A percentile compares a stretch with the other conserved stretches of the same genome.
phyloP scores from a whole-genome alignment of 495 filamentous ascomycete genomes.

The Eremomyces bilateralis region DNA sequence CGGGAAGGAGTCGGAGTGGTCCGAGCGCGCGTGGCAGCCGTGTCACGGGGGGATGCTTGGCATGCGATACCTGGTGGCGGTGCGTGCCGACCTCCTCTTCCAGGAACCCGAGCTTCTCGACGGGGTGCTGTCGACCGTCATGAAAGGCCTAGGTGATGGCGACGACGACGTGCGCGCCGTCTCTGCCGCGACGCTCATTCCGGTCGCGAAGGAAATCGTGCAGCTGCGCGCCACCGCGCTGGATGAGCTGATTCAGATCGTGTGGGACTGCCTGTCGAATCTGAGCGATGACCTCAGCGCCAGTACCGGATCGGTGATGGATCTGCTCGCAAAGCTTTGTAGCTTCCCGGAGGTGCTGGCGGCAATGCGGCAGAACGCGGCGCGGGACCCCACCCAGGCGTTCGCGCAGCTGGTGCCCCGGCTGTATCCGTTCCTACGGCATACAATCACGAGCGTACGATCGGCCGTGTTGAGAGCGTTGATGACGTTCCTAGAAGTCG shows the following conservation, averaged over 20 bases:
- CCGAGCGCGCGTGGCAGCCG: constrained; percentile 68
- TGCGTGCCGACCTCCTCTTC: constrained; percentile 75
- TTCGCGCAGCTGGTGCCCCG: constrained; percentile 83
- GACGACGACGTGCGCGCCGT: constrained; percentile 95
- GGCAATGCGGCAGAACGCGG: constrained; percentile 82
- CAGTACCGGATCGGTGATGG: constrained; percentile 95
- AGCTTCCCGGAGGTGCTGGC: constrained; percentile 81
- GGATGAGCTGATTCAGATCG: constrained; percentile 66
- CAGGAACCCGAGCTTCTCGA: constrained; percentile 70
- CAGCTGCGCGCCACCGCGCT: constrained; percentile 55
- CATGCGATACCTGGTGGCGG: constrained; percentile 77
- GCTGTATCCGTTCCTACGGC: constrained; percentile 85
- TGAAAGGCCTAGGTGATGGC: constrained; percentile 74
- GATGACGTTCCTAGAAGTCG: constrained; percentile 74
- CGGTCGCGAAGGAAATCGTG: constrained; percentile 87
- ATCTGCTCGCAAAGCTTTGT: constrained; percentile 84
- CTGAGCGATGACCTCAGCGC: constrained; percentile 90
- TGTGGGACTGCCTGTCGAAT: constrained; percentile 93
- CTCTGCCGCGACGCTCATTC: constrained; percentile 87
- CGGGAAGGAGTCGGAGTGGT: no score
- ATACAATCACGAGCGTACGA: constrained; percentile 89
- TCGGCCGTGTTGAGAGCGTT: constrained; percentile 82
- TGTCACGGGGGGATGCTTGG: constrained; percentile 98
- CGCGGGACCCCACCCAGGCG: constrained; percentile 58
- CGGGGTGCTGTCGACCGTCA: constrained; percentile 75